Conservation (phyloP, 2,329 filamentous ascomycete genomes). For the Venturia aucupariae region DNA sequence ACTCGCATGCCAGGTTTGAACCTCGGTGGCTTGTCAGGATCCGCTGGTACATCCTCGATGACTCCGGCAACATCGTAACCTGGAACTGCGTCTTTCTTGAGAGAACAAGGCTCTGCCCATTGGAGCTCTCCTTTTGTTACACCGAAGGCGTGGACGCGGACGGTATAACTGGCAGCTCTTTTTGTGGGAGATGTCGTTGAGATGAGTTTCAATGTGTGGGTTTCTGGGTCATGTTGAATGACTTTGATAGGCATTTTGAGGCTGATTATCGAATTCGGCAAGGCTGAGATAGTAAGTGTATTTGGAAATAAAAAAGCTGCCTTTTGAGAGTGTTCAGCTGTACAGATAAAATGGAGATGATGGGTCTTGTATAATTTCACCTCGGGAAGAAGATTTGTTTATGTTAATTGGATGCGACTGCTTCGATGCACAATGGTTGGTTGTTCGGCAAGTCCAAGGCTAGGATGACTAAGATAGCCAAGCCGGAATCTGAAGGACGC, state of each 20-base stretch:
- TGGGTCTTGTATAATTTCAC: background rate
- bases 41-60: constrained; percentile 23
- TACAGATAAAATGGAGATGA: background rate
- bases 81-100: constrained; percentile 25
- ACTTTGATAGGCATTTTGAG: constrained; percentile 9
- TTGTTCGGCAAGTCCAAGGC: too few species aligned
- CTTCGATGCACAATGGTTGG: background rate
- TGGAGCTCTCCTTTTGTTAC: constrained; percentile 35
- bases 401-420: background rate
- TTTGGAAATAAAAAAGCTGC: too few species aligned
- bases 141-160: constrained; percentile 31
- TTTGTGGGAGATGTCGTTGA: constrained; percentile 19
- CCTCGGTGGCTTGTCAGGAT: constrained; percentile 18
- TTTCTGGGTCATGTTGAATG: constrained; percentile 18
- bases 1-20: constrained; percentile 6
- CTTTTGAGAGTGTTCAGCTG: too few species aligned
- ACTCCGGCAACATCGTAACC: constrained; percentile 36
- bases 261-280: background rate
- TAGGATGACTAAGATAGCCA: background rate
- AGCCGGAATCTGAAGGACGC: background rate
- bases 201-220: constrained; percentile 18
- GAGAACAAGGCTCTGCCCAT: constrained; percentile 30
- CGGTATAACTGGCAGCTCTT: constrained; percentile 27
- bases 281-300: background rate
- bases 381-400: background rate